A percentile compares a stretch with the other conserved stretches of the same genome.
Conservation (phyloP, 2,329 filamentous ascomycete species). For the Aspergillus alliaceus region DNA sequence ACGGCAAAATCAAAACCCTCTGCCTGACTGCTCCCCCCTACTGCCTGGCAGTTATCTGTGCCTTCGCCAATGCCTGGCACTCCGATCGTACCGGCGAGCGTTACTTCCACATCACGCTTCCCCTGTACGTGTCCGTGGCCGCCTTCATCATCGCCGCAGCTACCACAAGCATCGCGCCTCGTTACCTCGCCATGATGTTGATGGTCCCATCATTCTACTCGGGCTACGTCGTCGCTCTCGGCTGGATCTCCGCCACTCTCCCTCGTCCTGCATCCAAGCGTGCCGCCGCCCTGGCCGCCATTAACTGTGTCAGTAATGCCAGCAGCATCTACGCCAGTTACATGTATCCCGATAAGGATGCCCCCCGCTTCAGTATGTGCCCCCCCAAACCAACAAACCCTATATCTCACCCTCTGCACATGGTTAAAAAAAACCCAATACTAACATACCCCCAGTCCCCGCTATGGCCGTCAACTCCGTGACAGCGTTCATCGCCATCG, state of each 20-base stretch:
- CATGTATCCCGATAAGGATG: constrained; percentile 59
- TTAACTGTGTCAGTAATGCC: constrained; percentile 71
- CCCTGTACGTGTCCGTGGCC: constrained; percentile 60
- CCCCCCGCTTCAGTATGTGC: constrained; percentile 40
- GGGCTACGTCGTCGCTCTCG: constrained; percentile 66
- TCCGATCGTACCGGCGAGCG: constrained; percentile 71
- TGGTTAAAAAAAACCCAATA: too few species aligned
- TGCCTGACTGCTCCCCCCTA: constrained; percentile 67
- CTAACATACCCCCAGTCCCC: constrained; percentile 48
- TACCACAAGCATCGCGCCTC: constrained; percentile 59
- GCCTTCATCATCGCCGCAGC: constrained; percentile 69
- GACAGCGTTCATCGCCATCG: constrained; percentile 63
- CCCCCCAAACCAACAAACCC: too few species aligned
- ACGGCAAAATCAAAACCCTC: constrained; percentile 59
- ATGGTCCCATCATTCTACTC: constrained; percentile 67
- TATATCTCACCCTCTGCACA: too few species aligned
- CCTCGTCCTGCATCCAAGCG: constrained; percentile 75
- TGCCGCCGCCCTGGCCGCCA: constrained; percentile 69
- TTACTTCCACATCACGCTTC: constrained; percentile 65
- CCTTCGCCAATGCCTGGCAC: constrained; percentile 67
- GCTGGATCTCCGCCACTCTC: constrained; percentile 76
- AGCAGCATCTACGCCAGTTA: constrained; percentile 70
- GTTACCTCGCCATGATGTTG: constrained; percentile 71
- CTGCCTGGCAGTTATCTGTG: constrained; percentile 59
- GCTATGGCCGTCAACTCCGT: constrained; percentile 70